Conservation (phyloP, 179 eudicot species). For the Gypsophila paniculata region DNA sequence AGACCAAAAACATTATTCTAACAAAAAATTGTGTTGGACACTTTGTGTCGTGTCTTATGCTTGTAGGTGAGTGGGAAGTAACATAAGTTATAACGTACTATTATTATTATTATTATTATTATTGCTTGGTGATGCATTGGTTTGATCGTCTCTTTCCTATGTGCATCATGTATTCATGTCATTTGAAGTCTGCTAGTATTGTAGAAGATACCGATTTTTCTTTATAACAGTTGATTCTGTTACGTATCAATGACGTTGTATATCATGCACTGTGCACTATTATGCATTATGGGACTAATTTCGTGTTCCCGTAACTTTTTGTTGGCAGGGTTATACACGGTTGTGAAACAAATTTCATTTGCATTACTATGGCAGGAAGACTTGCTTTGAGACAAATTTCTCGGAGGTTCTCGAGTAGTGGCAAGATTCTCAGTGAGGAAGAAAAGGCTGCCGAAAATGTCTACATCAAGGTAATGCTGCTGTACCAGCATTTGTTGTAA, state of each 20-base stretch:
- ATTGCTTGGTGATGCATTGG: background rate
- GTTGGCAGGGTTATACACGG: slow-evolving; percentile 5
- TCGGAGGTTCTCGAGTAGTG: slow-evolving; percentile 71
- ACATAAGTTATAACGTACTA: background rate
- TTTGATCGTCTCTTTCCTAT: background rate
- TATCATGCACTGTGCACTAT: background rate
- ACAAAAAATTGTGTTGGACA: no score
- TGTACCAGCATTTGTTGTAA: background rate
- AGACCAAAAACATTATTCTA: no score
- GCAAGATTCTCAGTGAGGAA: slow-evolving; percentile 82
- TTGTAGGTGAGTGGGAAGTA: no score
- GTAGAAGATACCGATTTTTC: background rate
- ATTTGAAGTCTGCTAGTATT: background rate
- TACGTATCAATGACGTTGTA: background rate
- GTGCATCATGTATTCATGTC: background rate
- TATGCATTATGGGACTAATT: background rate
- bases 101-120: background rate
- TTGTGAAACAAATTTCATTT: background rate
- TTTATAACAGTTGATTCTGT: background rate
- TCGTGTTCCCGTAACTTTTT: background rate
- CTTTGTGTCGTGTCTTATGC: no score
- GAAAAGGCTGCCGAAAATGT: slow-evolving; percentile 98
- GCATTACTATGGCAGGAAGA: slow-evolving; percentile 58
- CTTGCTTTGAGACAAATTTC: slow-evolving; percentile 57
- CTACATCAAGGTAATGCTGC: slow-evolving; percentile 66